These are phyloP conservation scores for Schwanniomyces pseudopolymorphus DNA, from an alignment of 805 yeast species.

Conservation along the genomic window DNA sequence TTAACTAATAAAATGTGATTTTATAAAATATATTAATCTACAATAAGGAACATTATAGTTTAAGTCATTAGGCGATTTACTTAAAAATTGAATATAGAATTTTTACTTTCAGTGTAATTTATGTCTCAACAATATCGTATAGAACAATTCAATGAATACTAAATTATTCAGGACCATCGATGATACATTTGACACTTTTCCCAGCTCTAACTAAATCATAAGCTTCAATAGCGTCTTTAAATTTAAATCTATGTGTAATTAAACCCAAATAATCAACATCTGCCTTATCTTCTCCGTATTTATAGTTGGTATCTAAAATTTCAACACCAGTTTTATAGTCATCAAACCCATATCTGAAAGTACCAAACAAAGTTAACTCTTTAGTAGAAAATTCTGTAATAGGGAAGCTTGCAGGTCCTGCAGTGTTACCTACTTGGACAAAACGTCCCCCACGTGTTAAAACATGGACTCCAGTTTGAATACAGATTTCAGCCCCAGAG, in stretches of 20 bases:
- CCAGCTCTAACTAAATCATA: slow-evolving; percentile 64
- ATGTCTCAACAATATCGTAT: no score
- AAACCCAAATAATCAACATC: slow-evolving; percentile 61
- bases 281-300: slow-evolving; percentile 38
- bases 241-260: slow-evolving; percentile 71
- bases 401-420: slow-evolving; percentile 68
- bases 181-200: slow-evolving; percentile 75
- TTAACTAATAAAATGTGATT: no score
- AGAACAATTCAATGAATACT: neutral
- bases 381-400: slow-evolving; percentile 65
- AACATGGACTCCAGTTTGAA: slow-evolving; percentile 62
- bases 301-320: slow-evolving; percentile 57
- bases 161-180: slow-evolving; percentile 65
- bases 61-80: no score
- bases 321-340: slow-evolving; percentile 75
- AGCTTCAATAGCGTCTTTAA: slow-evolving; percentile 73
- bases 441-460: slow-evolving; percentile 68
- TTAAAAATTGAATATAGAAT: no score
- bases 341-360: slow-evolving; percentile 76
- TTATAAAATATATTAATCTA: no score
- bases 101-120: no score
- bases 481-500: slow-evolving; percentile 79
- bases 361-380: slow-evolving; percentile 70
- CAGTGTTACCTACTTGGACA: slow-evolving; percentile 87
- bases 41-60: no score